These are phyloP conservation scores for Hypomyces perniciosus DNA, from an alignment of 2,329 filamentous ascomycete species.

Conservation along the genomic window DNA sequence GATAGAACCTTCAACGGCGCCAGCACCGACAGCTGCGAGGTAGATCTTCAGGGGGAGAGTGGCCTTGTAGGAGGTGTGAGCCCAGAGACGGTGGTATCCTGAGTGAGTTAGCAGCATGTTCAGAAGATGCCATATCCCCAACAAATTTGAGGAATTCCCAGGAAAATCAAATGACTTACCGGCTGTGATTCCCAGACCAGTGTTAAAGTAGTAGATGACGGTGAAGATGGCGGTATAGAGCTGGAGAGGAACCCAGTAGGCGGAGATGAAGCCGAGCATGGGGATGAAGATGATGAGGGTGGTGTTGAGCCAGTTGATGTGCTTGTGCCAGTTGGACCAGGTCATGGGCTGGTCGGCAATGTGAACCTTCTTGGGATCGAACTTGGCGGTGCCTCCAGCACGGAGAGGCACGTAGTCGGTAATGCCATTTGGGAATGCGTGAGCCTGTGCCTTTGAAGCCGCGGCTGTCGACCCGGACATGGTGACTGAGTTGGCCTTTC, in stretches of 20 bases:
- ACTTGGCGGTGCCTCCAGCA: conserved; percentile 31
- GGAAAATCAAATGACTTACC: conserved; percentile 54
- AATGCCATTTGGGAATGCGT: conserved; percentile 46
- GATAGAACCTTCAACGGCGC: conserved; percentile 79
- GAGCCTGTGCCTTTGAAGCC: conserved; percentile 33
- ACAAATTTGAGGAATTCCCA: neutral
- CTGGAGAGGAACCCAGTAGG: conserved; percentile 72
- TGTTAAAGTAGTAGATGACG: conserved; percentile 76
- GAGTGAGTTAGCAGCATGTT: neutral
- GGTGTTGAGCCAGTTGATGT: conserved; percentile 91
- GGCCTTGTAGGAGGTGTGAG: conserved; percentile 78
- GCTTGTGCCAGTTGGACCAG: conserved; percentile 78
- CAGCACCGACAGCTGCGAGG: conserved; percentile 73
- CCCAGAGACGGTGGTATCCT: conserved; percentile 66
- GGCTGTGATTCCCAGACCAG: conserved; percentile 72
- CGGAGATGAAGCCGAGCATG: conserved; percentile 62
- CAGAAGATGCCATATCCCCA: neutral
- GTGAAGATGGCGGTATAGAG: conserved; percentile 68
- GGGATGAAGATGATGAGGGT: conserved; percentile 75
- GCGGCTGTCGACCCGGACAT: conserved; percentile 35
- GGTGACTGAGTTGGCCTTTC: conserved; percentile 7
- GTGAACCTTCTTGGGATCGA: conserved; percentile 66
- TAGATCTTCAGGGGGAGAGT: conserved; percentile 71
- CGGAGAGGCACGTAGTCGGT: conserved; percentile 50
- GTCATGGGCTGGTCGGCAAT: conserved; percentile 81